Conservation (phyloP, 257 asterid species). For the Nicotiana attenuata region DNA sequence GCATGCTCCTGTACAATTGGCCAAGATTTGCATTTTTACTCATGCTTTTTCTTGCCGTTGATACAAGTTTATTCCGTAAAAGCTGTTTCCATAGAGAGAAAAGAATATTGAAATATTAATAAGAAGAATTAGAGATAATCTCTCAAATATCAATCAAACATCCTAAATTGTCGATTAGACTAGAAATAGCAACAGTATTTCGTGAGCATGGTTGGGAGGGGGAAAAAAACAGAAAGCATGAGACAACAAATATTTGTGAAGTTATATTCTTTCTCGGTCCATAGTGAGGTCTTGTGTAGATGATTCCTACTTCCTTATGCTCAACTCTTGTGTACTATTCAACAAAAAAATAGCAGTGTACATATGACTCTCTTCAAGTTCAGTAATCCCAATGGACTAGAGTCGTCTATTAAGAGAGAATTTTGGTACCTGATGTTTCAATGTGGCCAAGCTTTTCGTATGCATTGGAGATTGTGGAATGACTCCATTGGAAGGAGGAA, state of each 20-base stretch:
- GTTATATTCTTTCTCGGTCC: neutral
- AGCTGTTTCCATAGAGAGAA: constrained; percentile 44
- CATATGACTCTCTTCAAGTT: too few relatives aligned
- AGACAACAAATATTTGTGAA: neutral
- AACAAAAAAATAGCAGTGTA: neutral
- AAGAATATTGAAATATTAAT: neutral
- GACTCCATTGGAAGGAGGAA: constrained; percentile 97
- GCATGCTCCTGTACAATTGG: constrained; percentile 70
- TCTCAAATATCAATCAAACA: neutral
- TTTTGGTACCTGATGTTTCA: constrained; percentile 75
- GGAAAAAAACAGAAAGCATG: neutral
- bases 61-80: constrained; percentile 72
- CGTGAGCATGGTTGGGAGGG: neutral
- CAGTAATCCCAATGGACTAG: neutral
- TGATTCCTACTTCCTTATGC: neutral
- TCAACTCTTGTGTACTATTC: neutral
- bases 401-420: neutral
- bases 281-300: neutral
- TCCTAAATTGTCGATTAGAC: neutral
- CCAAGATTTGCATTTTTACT: constrained; percentile 58
- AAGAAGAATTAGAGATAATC: neutral
- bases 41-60: constrained; percentile 70
- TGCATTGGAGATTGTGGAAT: constrained; percentile 99
- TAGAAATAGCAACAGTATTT: neutral
- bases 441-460: constrained; percentile 86